Conservation (phyloP, 2,329 filamentous ascomycete species). For the Aspergillus neoniger region DNA sequence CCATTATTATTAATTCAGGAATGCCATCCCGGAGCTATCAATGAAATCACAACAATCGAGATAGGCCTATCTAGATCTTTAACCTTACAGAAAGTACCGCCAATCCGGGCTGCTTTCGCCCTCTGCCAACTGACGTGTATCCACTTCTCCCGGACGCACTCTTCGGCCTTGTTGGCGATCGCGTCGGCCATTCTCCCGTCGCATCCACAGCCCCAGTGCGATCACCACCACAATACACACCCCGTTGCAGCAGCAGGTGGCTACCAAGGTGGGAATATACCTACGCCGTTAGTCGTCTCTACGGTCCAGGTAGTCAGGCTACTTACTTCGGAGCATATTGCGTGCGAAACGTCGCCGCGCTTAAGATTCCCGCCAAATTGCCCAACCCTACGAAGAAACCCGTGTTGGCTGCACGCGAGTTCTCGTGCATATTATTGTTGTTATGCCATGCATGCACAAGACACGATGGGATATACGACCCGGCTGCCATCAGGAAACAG, state of each 20-base stretch:
- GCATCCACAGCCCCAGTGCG: slow-evolving; percentile 50
- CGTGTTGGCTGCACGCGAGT: slow-evolving; percentile 51
- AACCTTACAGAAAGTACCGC: slow-evolving; percentile 28
- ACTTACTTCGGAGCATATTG: slow-evolving; percentile 49
- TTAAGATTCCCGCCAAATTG: slow-evolving; percentile 53
- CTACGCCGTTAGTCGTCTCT: slow-evolving; percentile 5
- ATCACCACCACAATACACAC: slow-evolving; percentile 45
- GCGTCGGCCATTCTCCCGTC: slow-evolving; percentile 45
- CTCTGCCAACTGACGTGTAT: slow-evolving; percentile 42
- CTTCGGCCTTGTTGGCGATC: slow-evolving; percentile 41
- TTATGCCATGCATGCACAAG: slow-evolving; percentile 56
- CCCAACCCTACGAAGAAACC: slow-evolving; percentile 52
- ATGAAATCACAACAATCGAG: not conserved
- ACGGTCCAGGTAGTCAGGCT: not conserved
- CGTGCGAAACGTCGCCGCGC: slow-evolving; percentile 48
- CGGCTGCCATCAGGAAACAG: slow-evolving; percentile 49
- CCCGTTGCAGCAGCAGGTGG: slow-evolving; percentile 46
- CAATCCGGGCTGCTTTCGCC: slow-evolving; percentile 44
- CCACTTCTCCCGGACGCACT: slow-evolving; percentile 42
- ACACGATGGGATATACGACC: slow-evolving; percentile 50
- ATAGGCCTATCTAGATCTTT: not conserved
- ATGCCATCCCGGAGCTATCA: not conserved
- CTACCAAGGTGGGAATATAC: slow-evolving; percentile 51
- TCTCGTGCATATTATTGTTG: slow-evolving; percentile 57
- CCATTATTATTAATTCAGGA: not conserved